A percentile compares a stretch with the other conserved stretches of the same genome.
phyloP scores from a whole-genome alignment of 495 filamentous ascomycete species.

The Evernia prunastri region DNA sequence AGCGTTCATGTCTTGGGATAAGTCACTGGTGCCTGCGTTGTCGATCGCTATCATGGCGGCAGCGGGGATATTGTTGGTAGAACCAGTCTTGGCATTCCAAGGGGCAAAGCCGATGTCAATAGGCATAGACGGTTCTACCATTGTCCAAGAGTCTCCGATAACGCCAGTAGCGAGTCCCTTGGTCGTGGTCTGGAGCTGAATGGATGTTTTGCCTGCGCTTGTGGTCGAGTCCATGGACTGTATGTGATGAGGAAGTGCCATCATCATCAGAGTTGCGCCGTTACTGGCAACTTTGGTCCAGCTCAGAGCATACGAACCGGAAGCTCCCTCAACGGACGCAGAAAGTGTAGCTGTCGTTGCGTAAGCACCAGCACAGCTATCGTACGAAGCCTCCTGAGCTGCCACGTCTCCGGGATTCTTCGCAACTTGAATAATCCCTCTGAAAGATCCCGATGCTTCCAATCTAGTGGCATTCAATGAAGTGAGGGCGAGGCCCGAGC shows the following conservation, averaged over 20 bases:
- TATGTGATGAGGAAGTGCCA: constrained; percentile 81
- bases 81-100: constrained; percentile 55
- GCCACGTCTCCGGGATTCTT: constrained; percentile 57
- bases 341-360: constrained; percentile 54
- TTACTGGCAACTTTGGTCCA: constrained; percentile 50
- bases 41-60: constrained; percentile 49
- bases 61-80: constrained; percentile 41
- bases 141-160: constrained; percentile 66
- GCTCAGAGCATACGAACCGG: constrained; percentile 62
- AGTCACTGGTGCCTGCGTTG: constrained; percentile 54
- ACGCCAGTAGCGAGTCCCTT: constrained; percentile 76
- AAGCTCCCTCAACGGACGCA: constrained; percentile 51
- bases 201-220: constrained; percentile 42
- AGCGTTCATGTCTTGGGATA: constrained; percentile 59
- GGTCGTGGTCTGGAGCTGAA: constrained; percentile 72
- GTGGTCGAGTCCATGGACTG: constrained; percentile 63
- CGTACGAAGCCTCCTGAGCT: constrained; percentile 60
- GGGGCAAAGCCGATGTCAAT: constrained; percentile 66
- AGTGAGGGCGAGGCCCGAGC: constrained; percentile 43
- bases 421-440: constrained; percentile 72
- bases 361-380: constrained; percentile 69
- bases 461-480: constrained; percentile 43
- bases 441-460: constrained; percentile 46
- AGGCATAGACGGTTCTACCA: constrained; percentile 69
- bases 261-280: constrained; percentile 60